Conservation (phyloP, 441 rosid genomes). For the Melastoma candidum region DNA sequence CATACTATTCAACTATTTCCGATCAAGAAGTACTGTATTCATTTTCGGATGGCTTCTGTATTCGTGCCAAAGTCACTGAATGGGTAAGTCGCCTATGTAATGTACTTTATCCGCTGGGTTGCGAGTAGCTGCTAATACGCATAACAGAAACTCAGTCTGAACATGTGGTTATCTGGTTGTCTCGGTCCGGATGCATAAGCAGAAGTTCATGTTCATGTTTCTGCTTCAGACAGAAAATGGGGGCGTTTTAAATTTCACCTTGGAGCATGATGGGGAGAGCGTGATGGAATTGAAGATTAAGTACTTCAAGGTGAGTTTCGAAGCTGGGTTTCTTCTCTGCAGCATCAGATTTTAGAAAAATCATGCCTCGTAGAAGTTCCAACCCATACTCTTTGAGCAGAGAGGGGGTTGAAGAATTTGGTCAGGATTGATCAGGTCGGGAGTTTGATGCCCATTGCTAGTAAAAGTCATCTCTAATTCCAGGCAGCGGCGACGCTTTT, state of each 20-base stretch:
- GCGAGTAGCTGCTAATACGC: too few relatives aligned
- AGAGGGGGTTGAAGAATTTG: conserved; percentile 78
- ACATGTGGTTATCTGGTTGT: conserved; percentile 72
- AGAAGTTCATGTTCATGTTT: conserved; percentile 84
- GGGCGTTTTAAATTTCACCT: conserved; percentile 77
- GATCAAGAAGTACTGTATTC: too few relatives aligned
- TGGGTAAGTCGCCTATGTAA: too few relatives aligned
- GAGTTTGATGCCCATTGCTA: conserved; percentile 91
- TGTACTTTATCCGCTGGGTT: too few relatives aligned
- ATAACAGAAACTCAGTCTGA: conserved; percentile 26
- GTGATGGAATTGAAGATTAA: conserved; percentile 81
- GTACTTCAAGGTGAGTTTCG: conserved; percentile 86
- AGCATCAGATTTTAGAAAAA: conserved; percentile 85
- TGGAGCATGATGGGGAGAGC: conserved; percentile 61
- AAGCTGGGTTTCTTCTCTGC: conserved; percentile 81
- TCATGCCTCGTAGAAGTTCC: conserved; percentile 86
- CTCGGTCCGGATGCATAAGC: conserved; percentile 84
- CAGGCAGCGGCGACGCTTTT: conserved; percentile 84
- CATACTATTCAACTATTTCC: too few relatives aligned
- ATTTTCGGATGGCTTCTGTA: too few relatives aligned
- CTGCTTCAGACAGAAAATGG: conserved; percentile 94
- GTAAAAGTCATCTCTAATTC: conserved; percentile 90
- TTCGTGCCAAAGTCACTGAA: too few relatives aligned
- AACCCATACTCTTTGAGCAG: conserved; percentile 88
- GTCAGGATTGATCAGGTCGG: conserved; percentile 90